Evolutionary conservation across 2,329 filamentous ascomycete genomes (phyloP).

Genomic region (Diaporthe longicolla): DNA sequence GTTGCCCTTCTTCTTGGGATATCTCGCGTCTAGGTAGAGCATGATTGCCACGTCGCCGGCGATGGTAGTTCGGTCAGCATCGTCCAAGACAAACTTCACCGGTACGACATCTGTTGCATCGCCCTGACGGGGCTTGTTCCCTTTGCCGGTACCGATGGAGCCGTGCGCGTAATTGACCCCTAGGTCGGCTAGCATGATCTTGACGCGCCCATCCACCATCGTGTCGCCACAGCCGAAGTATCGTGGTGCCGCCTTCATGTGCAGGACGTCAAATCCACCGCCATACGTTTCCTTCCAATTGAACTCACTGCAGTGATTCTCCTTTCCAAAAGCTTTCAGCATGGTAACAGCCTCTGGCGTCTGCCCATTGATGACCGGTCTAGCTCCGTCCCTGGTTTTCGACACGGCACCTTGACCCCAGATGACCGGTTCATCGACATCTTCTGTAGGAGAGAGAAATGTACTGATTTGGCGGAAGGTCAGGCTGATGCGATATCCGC

Average conservation of each 20-base stretch:
- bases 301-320: conserved; percentile 82
- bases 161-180: conserved; percentile 63
- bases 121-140: conserved; percentile 37
- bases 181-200: conserved; percentile 64
- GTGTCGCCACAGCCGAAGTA: conserved; percentile 65
- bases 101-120: conserved; percentile 46
- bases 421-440: conserved; percentile 71
- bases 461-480: conserved; percentile 94
- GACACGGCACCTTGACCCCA: conserved; percentile 92
- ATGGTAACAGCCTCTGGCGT: conserved; percentile 75
- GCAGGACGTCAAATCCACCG: conserved; percentile 85
- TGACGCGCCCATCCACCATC: conserved; percentile 64
- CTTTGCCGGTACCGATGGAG: conserved; percentile 46
- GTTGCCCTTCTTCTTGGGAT: conserved; percentile 54
- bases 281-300: conserved; percentile 85
- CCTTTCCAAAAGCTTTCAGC: conserved; percentile 84
- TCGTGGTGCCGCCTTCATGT: conserved; percentile 68
- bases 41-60: conserved; percentile 68
- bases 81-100: conserved; percentile 70
- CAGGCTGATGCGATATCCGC: conserved; percentile 86
- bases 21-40: conserved; percentile 71
- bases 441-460: conserved; percentile 65
- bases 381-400: conserved; percentile 74
- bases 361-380: conserved; percentile 78
- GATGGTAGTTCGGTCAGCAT: conserved; percentile 61